phyloP scores from a whole-genome alignment of 805 yeast genomes.

The Wickerhamiella hasegawae region DNA sequence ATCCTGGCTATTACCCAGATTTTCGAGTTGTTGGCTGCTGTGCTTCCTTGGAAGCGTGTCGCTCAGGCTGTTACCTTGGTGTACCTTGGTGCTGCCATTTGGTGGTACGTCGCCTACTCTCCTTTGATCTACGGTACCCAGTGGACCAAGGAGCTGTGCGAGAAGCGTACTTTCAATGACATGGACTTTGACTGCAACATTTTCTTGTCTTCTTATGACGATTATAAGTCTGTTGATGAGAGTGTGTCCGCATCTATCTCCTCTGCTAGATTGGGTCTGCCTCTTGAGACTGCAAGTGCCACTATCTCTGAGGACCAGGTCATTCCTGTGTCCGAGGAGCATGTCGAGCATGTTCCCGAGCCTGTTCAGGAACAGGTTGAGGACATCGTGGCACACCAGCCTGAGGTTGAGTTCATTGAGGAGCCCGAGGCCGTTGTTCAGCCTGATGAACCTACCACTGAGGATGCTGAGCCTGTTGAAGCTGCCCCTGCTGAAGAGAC shows the following conservation, averaged over 20 bases:
- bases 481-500: too few species aligned
- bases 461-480: background rate
- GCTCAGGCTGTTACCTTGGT: slow-evolving; percentile 27
- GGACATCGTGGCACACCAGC: background rate
- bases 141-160: slow-evolving; percentile 65
- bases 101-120: slow-evolving; percentile 44
- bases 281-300: slow-evolving; percentile 4
- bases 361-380: background rate
- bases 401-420: background rate
- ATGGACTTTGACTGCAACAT: slow-evolving; percentile 85
- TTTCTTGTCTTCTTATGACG: slow-evolving; percentile 24
- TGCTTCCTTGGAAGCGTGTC: slow-evolving; percentile 9
- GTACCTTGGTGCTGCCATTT: slow-evolving; percentile 34
- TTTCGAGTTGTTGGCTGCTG: slow-evolving; percentile 21
- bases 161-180: slow-evolving; percentile 39
- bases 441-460: background rate
- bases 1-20: slow-evolving; percentile 56
- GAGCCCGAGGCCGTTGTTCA: background rate
- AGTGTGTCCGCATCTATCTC: slow-evolving; percentile 2
- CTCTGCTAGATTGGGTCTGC: slow-evolving; percentile 3
- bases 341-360: slow-evolving; percentile 3
- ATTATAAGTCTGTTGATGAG: slow-evolving; percentile 5
- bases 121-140: slow-evolving; percentile 63
- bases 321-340: slow-evolving; percentile 7
- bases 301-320: slow-evolving; percentile 5